These are phyloP conservation scores for Erythrobasidium hasegawianum DNA, from an alignment of 1,284 basidiomycete genomes.

Conservation along the genomic window DNA sequence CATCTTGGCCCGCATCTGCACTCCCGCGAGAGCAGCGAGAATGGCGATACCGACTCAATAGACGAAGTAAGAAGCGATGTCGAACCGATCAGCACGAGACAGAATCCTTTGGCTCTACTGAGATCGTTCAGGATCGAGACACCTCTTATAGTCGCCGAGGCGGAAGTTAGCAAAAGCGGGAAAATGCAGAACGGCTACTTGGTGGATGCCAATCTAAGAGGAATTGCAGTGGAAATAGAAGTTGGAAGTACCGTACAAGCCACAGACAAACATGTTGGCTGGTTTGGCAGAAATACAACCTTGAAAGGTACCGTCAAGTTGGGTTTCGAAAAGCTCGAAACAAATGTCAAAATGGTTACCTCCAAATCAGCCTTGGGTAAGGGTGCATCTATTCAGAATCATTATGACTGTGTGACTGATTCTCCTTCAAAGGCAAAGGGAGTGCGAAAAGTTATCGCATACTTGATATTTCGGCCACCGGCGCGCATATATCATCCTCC, in stretches of 20 bases:
- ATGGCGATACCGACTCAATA: not conserved
- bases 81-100: slow-evolving; percentile 2
- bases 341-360: not conserved
- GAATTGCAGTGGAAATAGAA: not conserved
- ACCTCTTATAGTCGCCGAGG: slow-evolving; percentile 13
- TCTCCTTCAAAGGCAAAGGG: slow-evolving; percentile 25
- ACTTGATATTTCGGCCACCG: slow-evolving; percentile 35
- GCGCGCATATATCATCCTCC: slow-evolving; percentile 38
- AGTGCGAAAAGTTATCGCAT: slow-evolving; percentile 28
- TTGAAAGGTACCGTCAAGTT: slow-evolving; percentile 17
- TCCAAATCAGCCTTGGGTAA: not conserved
- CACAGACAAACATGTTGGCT: slow-evolving; percentile 35
- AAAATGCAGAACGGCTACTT: not conserved
- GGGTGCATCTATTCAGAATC: not conserved
- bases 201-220: slow-evolving; percentile 5
- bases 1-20: slow-evolving; percentile 25
- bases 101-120: slow-evolving; percentile 21
- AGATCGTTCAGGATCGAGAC: slow-evolving; percentile 13
- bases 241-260: not conserved
- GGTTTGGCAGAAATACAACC: slow-evolving; percentile 33
- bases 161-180: not conserved
- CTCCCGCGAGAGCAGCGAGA: not conserved
- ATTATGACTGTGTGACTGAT: slow-evolving; percentile 24
- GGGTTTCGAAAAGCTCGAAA: slow-evolving; percentile 41
- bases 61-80: not conserved